Percentiles rank a stretch among this genome's conserved stretches.
Conservation (phyloP, 1,284 basidiomycete genomes). For the Agroathelia rolfsii region DNA sequence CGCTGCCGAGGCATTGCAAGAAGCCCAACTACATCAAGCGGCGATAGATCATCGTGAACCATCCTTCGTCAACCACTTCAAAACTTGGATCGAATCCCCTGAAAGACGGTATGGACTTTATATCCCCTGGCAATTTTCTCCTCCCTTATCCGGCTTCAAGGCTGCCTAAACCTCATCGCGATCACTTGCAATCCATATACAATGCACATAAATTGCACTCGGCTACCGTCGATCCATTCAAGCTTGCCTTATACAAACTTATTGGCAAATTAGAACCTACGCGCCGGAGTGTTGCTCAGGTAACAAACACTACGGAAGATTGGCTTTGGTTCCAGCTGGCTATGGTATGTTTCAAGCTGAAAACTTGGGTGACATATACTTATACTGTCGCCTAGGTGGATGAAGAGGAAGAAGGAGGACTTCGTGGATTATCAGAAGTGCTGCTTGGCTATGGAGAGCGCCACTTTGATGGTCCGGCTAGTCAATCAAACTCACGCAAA, state of each 20-base stretch:
- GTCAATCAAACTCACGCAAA: constrained; percentile 44
- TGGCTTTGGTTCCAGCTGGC: constrained; percentile 98
- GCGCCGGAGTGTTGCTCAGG: constrained; percentile 72
- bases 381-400: constrained; percentile 38
- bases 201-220: constrained; percentile 90
- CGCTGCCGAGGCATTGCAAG: constrained; percentile 67
- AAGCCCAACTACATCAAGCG: constrained; percentile 64
- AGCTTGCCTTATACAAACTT: constrained; percentile 90
- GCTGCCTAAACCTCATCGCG: constrained; percentile 71
- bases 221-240: constrained; percentile 84
- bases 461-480: constrained; percentile 74
- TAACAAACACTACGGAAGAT: constrained; percentile 90
- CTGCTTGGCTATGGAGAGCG: constrained; percentile 83
- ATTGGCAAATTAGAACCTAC: constrained; percentile 88
- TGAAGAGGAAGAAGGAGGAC: constrained; percentile 71
- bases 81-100: constrained; percentile 77
- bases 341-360: constrained; percentile 51
- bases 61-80: constrained; percentile 79
- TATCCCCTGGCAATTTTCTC: constrained; percentile 5
- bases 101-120: constrained; percentile 52
- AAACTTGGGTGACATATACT: constrained; percentile 2
- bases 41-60: constrained; percentile 76
- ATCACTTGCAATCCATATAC: constrained; percentile 81
- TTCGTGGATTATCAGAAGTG: constrained; percentile 73
- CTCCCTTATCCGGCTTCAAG: constrained; percentile 25